These are phyloP conservation scores for Xylaria sp. DNA, from an alignment of 2,329 filamentous ascomycete genomes.

Conservation along the genomic window DNA sequence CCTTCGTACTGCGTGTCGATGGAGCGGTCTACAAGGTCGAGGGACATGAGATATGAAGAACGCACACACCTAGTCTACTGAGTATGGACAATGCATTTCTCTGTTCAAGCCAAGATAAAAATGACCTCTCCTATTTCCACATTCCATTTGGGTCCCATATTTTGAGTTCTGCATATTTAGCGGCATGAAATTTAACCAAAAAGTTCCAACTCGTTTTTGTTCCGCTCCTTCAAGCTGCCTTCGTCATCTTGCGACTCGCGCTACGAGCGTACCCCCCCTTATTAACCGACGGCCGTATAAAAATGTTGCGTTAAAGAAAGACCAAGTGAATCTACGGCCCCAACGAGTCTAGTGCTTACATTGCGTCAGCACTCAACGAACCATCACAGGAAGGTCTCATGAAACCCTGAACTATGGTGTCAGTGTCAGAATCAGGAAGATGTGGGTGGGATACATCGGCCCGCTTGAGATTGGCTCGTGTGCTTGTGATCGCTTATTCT, in stretches of 20 bases:
- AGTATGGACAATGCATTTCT: slow-evolving; percentile 16
- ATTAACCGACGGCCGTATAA: slow-evolving; percentile 21
- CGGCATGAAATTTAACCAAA: slow-evolving; percentile 1
- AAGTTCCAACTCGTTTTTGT: neutral
- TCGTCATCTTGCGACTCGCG: slow-evolving; percentile 14
- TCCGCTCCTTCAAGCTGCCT: neutral
- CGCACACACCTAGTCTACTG: neutral
- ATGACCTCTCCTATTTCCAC: slow-evolving; percentile 5
- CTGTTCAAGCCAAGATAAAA: neutral
- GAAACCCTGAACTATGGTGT: slow-evolving; percentile 18
- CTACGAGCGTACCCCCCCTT: slow-evolving; percentile 17
- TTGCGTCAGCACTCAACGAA: slow-evolving; percentile 35
- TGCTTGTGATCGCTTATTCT: slow-evolving; percentile 29
- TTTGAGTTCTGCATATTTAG: neutral
- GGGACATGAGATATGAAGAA: slow-evolving; percentile 3
- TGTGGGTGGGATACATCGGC: slow-evolving; percentile 17
- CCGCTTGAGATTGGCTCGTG: slow-evolving; percentile 24
- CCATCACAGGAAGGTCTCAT: slow-evolving; percentile 37
- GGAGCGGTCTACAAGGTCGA: neutral
- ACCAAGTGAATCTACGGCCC: slow-evolving; percentile 31
- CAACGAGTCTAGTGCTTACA: slow-evolving; percentile 41
- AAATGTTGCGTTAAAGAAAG: slow-evolving; percentile 31
- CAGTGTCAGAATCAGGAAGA: slow-evolving; percentile 33
- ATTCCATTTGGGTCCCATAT: neutral
- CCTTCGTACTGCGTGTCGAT: slow-evolving; percentile 11